These are phyloP conservation scores for Aureobasidium zeae DNA, from an alignment of 2,329 filamentous ascomycete species.

Conservation along the genomic window DNA sequence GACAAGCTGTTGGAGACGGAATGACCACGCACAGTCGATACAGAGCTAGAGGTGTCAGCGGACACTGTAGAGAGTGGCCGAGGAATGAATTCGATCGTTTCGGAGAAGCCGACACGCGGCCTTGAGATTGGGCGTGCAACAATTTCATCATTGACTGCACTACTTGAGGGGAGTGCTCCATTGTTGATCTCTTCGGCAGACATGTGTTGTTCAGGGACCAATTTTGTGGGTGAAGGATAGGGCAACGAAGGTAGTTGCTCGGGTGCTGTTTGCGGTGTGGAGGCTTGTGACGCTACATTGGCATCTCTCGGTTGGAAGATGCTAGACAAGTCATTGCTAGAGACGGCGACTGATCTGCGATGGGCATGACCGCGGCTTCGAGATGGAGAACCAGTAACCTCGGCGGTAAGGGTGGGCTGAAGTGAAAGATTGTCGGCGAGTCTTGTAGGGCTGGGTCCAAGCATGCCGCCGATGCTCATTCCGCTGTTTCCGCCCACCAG, in stretches of 20 bases:
- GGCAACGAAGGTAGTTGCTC: not conserved
- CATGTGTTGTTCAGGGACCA: not conserved
- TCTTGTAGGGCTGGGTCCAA: constrained; percentile 63
- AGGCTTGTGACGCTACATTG: constrained; percentile 25
- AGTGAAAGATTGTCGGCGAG: constrained; percentile 50
- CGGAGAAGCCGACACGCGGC: constrained; percentile 71
- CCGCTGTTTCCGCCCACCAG: constrained; percentile 66
- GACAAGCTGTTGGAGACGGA: constrained; percentile 72
- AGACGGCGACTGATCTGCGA: constrained; percentile 71
- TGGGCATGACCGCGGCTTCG: constrained; percentile 65
- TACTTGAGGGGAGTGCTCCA: not conserved
- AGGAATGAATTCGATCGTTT: constrained; percentile 73
- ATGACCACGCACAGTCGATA: constrained; percentile 59
- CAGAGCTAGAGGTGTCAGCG: constrained; percentile 71
- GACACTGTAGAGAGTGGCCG: constrained; percentile 76
- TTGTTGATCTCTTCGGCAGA: not conserved
- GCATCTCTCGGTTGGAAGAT: constrained; percentile 54
- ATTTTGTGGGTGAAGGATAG: constrained; percentile 11
- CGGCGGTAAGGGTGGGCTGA: too few species aligned
- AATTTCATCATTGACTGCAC: not conserved
- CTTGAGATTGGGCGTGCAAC: constrained; percentile 39
- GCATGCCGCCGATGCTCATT: constrained; percentile 43
- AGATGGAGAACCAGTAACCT: constrained; percentile 41
- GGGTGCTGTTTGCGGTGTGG: constrained; percentile 6
- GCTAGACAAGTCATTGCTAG: constrained; percentile 67